A percentile compares a stretch with the other conserved stretches of the same genome.
phyloP scores from a whole-genome alignment of 306 rosid genomes.

The Inga leiocalycina region DNA sequence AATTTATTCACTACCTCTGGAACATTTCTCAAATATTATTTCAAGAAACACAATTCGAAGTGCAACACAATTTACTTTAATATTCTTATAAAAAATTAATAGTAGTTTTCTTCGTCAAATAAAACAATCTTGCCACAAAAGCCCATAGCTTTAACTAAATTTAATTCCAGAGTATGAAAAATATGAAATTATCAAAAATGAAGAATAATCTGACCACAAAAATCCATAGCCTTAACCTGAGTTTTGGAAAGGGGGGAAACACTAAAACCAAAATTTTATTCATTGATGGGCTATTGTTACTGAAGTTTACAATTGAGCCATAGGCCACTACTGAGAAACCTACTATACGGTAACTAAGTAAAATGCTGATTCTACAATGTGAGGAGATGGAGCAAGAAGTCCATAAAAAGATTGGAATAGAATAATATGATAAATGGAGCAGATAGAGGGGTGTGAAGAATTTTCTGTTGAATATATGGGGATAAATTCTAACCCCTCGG shows the following conservation, averaged over 20 bases:
- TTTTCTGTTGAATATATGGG: background rate
- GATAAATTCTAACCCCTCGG: no score
- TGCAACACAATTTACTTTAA: background rate
- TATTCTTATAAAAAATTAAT: background rate
- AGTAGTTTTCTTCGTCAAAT: background rate
- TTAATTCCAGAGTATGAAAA: conserved; percentile 13
- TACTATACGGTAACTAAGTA: background rate
- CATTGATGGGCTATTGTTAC: background rate
- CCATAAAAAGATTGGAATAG: background rate
- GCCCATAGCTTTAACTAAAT: background rate
- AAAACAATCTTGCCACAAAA: background rate
- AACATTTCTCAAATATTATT: background rate
- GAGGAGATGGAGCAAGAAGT: background rate
- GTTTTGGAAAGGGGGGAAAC: background rate
- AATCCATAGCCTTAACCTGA: background rate
- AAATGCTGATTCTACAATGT: background rate
- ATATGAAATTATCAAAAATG: background rate
- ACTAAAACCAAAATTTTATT: background rate
- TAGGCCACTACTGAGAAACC: no score
- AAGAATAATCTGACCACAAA: background rate
- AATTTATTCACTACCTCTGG: background rate
- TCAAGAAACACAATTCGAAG: background rate
- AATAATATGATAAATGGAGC: background rate
- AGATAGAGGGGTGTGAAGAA: background rate
- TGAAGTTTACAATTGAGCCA: background rate